Evolutionary conservation across 495 filamentous ascomycete species (phyloP), one percentile per base, ranked within the genome.

Genomic region (Articulospora tetracladia): DNA sequence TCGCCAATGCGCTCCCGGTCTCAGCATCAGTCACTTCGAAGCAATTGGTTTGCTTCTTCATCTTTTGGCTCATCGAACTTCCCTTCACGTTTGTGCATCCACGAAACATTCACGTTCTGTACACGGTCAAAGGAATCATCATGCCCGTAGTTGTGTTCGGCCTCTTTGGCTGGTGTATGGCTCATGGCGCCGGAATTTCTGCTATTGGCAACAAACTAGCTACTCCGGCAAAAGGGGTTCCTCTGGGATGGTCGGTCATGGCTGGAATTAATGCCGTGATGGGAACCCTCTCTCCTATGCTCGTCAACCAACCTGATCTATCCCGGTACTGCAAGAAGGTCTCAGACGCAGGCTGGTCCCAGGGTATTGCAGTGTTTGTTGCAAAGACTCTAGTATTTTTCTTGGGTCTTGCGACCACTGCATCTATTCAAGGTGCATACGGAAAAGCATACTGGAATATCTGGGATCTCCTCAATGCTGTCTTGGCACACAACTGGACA

Each of bases 301-400:
- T 51, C 10, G 48, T 51, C 27, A 51, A 51, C 48, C 48, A 51
- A 51, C 48, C 48, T 20, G 48, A 51, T 24, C 17, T 51, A 26
- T 25, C 48, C 15, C 24, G 48, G 27, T 51, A 51, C 20, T 25
- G 22, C 27, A 20, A 25, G 12, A 20, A 25, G 15, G 22, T 25
- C 48, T 25, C 24, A 17, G 48, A 51, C 27, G 48, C 48, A 1
- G 48, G 48, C 3, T 51, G 48, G 48, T 25, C 22, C 24, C 48
- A 51, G 27, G 48, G 22, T 25, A 25, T 25, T 11, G 24, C 48
- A 8, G 27, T 51, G 15, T 51, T 51, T 25, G 48, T 25, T 51
- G 27, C 22, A 20, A 51, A 51, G 48, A 51, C 48, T 10, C 48
- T 51, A 25, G 27, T 51, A 20, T 51, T 51, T 25, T 51, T 51